Conservation (phyloP, 2,329 filamentous ascomycete species). For the Sporothrix pseudoabietina region DNA sequence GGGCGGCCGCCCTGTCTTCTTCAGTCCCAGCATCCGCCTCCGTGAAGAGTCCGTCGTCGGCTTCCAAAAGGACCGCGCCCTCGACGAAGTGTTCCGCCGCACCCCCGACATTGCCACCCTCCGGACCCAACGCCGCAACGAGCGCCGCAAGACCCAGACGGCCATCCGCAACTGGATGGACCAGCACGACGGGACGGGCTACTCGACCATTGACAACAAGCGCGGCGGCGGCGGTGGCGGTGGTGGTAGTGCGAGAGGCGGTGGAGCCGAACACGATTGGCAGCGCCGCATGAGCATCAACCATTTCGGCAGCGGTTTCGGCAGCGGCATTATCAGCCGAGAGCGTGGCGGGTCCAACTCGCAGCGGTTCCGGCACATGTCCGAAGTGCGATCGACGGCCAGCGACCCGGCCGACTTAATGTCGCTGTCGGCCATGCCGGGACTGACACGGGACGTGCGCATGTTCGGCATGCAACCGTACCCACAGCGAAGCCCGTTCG, state of each 20-base stretch:
- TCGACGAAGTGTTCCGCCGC: conserved; percentile 87
- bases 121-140: conserved; percentile 61
- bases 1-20: conserved; percentile 61
- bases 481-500: conserved; percentile 34
- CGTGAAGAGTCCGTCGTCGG: conserved; percentile 86
- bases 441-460: conserved; percentile 41
- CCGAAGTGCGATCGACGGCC: conserved; percentile 61
- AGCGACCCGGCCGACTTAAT: conserved; percentile 67
- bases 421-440: conserved; percentile 51
- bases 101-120: conserved; percentile 66
- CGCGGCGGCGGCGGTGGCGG: conserved; percentile 35
- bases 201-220: conserved; percentile 51
- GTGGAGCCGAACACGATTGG: conserved; percentile 46
- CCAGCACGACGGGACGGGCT: conserved; percentile 58
- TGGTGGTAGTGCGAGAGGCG: background rate
- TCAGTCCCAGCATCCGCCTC: conserved; percentile 71
- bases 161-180: conserved; percentile 93
- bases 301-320: conserved; percentile 2
- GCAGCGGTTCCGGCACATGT: conserved; percentile 53
- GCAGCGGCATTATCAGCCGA: conserved; percentile 36
- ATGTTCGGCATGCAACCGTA: conserved; percentile 3
- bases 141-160: conserved; percentile 73
- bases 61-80: conserved; percentile 82
- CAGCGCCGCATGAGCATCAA: conserved; percentile 49
- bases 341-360: conserved; percentile 44